Conservation (phyloP, 2,329 filamentous ascomycete genomes). For the Colletotrichum cereale region DNA sequence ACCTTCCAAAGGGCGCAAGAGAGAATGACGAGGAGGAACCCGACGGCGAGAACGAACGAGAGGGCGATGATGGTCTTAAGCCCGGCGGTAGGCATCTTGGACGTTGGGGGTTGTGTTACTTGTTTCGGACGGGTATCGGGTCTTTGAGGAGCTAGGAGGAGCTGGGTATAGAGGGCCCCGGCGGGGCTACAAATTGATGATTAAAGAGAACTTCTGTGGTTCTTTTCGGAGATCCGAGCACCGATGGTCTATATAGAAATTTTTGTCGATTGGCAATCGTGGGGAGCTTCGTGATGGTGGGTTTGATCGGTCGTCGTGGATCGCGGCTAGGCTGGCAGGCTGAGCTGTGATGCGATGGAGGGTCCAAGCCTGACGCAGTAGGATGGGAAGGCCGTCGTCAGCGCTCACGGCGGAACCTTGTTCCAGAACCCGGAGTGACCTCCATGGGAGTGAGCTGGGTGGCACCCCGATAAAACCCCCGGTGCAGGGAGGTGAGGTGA, state of each 20-base stretch:
- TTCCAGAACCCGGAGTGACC: constrained; percentile 26
- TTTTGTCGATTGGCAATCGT: neutral
- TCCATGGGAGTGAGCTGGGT: neutral
- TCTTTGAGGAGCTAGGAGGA: neutral
- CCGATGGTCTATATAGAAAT: neutral
- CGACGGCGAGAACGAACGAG: constrained; percentile 98
- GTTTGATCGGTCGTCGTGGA: constrained; percentile 14
- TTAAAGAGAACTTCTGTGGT: neutral
- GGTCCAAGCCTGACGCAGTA: constrained; percentile 37
- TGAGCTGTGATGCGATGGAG: constrained; percentile 39
- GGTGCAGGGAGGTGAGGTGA: constrained; percentile 11
- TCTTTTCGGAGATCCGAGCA: neutral
- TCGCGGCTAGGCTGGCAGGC: constrained; percentile 32
- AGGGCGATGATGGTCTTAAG: constrained; percentile 99
- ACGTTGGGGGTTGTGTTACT: constrained; percentile 29
- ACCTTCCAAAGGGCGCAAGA: constrained; percentile 95
- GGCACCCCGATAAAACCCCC: constrained; percentile 27
- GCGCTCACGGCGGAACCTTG: constrained; percentile 36
- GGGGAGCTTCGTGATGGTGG: constrained; percentile 15
- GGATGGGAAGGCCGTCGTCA: constrained; percentile 21
- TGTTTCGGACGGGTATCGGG: constrained; percentile 38
- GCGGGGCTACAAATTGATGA: constrained; percentile 24
- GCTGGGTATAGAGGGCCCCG: constrained; percentile 27
- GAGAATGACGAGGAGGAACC: constrained; percentile 98
- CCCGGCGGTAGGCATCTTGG: constrained; percentile 80